These are phyloP conservation scores for Plasmodium malariae DNA, from an alignment of 169 alveolate species.

Conservation along the genomic window DNA sequence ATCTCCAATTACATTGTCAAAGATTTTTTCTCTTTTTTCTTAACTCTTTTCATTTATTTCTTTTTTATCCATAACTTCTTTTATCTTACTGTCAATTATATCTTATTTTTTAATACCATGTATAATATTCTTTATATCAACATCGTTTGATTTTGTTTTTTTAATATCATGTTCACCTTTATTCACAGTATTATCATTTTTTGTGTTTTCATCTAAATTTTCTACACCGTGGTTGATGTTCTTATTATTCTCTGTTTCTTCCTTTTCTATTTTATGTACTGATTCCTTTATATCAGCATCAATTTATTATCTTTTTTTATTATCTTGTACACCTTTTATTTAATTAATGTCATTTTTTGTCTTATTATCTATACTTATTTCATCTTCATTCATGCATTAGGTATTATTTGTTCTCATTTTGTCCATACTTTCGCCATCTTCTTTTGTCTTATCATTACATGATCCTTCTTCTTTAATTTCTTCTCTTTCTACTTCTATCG, in stretches of 20 bases:
- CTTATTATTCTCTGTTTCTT: no score
- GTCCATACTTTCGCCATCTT: no score
- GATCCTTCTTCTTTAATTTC: neutral
- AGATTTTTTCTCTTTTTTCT: neutral
- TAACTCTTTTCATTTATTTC: neutral
- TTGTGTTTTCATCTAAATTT: neutral
- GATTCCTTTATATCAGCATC: no score
- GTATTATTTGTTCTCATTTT: no score
- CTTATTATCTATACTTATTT: neutral
- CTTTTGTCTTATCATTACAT: no score
- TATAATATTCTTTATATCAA: neutral
- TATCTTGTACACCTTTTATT: no score
- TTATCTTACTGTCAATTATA: neutral
- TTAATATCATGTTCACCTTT: neutral
- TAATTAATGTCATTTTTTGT: neutral
- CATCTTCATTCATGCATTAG: neutral
- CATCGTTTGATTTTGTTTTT: neutral
- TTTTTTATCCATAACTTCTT: slow-evolving; percentile 1
- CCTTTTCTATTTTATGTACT: no score
- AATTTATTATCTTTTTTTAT: no score
- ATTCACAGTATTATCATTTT: neutral
- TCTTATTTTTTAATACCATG: neutral
- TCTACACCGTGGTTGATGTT: no score
- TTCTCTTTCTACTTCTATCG: neutral
- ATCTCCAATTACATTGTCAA: neutral